Evolutionary conservation across 2,329 filamentous ascomycete genomes (phyloP), one percentile per base, ranked within the genome.

Genomic region (Chrysoporthe austroafricana): DNA sequence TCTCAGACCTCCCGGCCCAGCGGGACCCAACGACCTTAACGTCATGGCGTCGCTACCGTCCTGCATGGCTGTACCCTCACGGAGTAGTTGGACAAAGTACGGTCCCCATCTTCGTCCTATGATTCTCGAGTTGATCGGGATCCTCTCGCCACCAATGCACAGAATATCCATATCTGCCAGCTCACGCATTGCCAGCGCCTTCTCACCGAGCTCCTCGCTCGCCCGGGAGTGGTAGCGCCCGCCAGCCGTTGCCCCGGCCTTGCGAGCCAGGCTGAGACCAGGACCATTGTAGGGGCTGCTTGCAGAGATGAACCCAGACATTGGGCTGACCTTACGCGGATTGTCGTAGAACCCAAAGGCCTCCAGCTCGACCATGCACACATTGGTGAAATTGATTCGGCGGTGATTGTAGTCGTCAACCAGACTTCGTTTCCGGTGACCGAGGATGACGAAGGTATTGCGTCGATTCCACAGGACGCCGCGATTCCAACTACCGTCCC

Each of bases 401-500:
- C 96, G 91, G 75, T 98, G 96, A 76, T 98, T 98, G 79, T 99
- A 99, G 78, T 99, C 96, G 73, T 99, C 95, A 0, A 98, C 95
- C 43, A 99, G 84, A 73, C 92, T 97, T 70, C 96, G 86, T 79
- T 97, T 97, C 48, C 96, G 88, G 77, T 97, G 96, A 59, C 96
- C 96, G 48, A 99, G 84, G 71, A 99, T 95, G 44, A 98, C 94
- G 80, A 98, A 99, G 0, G 93, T 93, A 76, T 97, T 99, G 70
- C 96, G 88, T 56, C 95, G 88, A 74, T 92, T 92, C 96, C 96
- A 99, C 8, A 99, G 79, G 42, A 99, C 88, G 52, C 96, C 96
- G 67, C 96, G 87, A 76, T 99, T 99, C 96, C 96, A 99, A 78
- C 95, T 98, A 57, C 96, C 96, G 77, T 97, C 93, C 74, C 93